phyloP scores from a whole-genome alignment of 768 basidiomycete species.

The Pleurotus salmoneostramineus region DNA sequence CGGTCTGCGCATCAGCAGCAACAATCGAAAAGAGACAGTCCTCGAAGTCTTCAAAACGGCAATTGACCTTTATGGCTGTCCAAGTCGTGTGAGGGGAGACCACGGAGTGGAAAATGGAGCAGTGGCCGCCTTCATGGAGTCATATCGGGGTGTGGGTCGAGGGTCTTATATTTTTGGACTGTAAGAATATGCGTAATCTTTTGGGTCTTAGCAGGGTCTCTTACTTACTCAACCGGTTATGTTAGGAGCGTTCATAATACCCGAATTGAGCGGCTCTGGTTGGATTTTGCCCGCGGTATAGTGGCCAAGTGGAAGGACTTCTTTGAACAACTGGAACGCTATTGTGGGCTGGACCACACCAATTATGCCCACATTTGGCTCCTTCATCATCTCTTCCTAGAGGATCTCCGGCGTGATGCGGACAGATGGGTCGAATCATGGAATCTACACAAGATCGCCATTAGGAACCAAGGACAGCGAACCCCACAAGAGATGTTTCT shows the following conservation, averaged over 20 bases:
- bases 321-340: slow-evolving; percentile 26
- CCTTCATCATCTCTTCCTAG: slow-evolving; percentile 30
- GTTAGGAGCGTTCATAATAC: slow-evolving; percentile 34
- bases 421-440: slow-evolving; percentile 24
- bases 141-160: slow-evolving; percentile 10
- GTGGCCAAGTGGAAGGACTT: slow-evolving; percentile 32
- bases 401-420: slow-evolving; percentile 22
- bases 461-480: slow-evolving; percentile 11
- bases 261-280: slow-evolving; percentile 33
- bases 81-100: slow-evolving; percentile 25
- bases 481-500: slow-evolving; percentile 22
- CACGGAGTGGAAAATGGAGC: slow-evolving; percentile 27
- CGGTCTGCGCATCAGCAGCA: slow-evolving; percentile 24
- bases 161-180: slow-evolving; percentile 32
- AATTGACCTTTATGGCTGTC: slow-evolving; percentile 19
- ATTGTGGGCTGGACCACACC: slow-evolving; percentile 19
- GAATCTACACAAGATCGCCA: slow-evolving; percentile 26
- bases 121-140: slow-evolving; percentile 21
- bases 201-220: background rate
- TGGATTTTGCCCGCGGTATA: slow-evolving; percentile 26
- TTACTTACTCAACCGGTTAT: background rate
- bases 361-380: slow-evolving; percentile 30
- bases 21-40: slow-evolving; percentile 30
- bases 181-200: slow-evolving; percentile 11
- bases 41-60: slow-evolving; percentile 21